Evolutionary conservation across 441 rosid species (phyloP).

Genomic region (Populus hybrid): DNA sequence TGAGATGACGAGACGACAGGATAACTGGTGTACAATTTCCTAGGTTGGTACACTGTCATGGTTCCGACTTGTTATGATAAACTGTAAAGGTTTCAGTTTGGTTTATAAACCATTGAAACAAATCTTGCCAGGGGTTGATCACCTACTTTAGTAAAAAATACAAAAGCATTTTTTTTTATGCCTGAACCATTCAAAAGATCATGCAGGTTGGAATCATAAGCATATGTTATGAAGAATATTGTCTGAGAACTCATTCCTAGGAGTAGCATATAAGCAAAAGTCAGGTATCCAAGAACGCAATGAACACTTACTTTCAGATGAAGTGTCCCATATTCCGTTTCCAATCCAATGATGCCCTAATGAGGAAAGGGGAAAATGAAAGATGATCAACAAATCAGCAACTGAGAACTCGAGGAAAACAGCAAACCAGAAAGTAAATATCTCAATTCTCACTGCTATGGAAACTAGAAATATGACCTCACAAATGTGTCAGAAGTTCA

Average conservation of each 20-base stretch:
- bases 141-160: neutral
- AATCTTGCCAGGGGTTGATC: neutral
- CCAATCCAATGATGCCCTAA: conserved; percentile 85
- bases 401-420: neutral
- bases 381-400: neutral
- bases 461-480: neutral
- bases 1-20: neutral
- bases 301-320: conserved; percentile 65
- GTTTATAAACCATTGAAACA: neutral
- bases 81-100: neutral
- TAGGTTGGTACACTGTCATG: neutral
- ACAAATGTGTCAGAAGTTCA: neutral
- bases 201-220: neutral
- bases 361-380: conserved; percentile 4
- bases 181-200: neutral
- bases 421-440: neutral
- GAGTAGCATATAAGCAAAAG: neutral
- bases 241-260: neutral
- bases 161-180: neutral
- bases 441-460: neutral
- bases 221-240: neutral
- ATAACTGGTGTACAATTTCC: neutral
- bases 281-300: neutral
- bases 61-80: neutral
- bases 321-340: conserved; percentile 76